These are phyloP conservation scores for Neonectria hederae DNA, from an alignment of 2,329 filamentous ascomycete genomes.

Conservation along the genomic window DNA sequence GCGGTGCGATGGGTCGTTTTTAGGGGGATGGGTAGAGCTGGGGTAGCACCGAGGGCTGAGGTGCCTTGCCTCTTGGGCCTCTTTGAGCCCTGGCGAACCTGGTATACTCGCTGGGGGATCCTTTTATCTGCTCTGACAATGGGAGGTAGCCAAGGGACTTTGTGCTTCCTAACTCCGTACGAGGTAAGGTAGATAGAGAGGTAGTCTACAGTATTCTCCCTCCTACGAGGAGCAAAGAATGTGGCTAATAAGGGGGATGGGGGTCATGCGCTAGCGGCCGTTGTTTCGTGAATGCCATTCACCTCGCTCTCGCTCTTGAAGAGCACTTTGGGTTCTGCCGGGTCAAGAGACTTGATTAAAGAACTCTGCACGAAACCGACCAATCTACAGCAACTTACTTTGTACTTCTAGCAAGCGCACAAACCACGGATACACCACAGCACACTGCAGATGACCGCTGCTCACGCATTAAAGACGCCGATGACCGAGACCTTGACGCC, in stretches of 20 bases:
- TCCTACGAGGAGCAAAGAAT: constrained; percentile 14
- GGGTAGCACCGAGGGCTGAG: constrained; percentile 4
- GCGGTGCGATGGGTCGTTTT: constrained; percentile 19
- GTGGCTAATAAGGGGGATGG: constrained; percentile 24
- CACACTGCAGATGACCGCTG: neutral
- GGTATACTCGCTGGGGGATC: constrained; percentile 1
- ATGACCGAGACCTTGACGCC: constrained; percentile 20
- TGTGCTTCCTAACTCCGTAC: neutral
- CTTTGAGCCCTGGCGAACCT: neutral
- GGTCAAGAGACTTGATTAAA: neutral
- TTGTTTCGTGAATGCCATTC: constrained; percentile 28
- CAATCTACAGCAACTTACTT: neutral
- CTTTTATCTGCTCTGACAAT: constrained; percentile 23
- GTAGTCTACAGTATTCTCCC: neutral
- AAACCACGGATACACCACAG: constrained; percentile 1
- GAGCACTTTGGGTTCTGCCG: neutral
- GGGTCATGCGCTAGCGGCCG: constrained; percentile 37
- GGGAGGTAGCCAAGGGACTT: constrained; percentile 20
- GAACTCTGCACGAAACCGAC: neutral
- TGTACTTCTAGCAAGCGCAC: neutral
- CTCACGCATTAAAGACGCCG: constrained; percentile 15
- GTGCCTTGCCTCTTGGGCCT: neutral
- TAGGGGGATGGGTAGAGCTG: constrained; percentile 14
- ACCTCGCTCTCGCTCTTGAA: constrained; percentile 2
- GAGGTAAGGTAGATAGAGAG: neutral